Evolutionary conservation across 768 basidiomycete species (phyloP).

Genomic region (Myochromella boudieri): DNA sequence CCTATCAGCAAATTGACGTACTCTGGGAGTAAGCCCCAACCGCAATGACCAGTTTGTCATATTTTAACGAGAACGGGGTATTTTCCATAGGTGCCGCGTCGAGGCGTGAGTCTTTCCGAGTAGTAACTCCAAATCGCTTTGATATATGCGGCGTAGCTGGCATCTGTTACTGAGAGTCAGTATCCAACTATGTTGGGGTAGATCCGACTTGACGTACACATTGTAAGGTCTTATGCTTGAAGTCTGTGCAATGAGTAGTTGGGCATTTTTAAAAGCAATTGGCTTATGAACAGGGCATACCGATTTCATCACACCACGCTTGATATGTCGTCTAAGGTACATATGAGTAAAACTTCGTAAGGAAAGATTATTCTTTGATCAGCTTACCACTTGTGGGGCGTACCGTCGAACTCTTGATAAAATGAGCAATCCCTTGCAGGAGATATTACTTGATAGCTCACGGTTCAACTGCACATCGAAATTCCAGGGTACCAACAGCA

Average conservation of each 20-base stretch:
- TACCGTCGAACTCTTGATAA: constrained; percentile 12
- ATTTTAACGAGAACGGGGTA: constrained; percentile 56
- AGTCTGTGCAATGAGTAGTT: constrained; percentile 2
- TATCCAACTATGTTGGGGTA: neutral
- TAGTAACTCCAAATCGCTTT: neutral
- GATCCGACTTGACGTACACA: constrained; percentile 1
- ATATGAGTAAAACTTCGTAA: neutral
- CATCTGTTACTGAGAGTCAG: constrained; percentile 4
- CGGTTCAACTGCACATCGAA: constrained; percentile 81
- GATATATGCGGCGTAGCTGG: constrained; percentile 8
- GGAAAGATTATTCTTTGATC: neutral
- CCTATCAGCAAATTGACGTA: constrained; percentile 35
- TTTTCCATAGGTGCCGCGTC: constrained; percentile 27
- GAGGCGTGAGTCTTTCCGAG: constrained; percentile 1
- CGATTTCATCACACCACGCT: constrained; percentile 76
- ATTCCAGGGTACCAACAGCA: constrained; percentile 83
- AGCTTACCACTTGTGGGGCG: constrained; percentile 13
- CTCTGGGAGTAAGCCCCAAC: constrained; percentile 88
- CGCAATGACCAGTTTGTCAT: constrained; percentile 82
- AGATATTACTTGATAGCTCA: constrained; percentile 31
- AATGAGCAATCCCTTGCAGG: neutral
- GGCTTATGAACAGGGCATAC: constrained; percentile 30
- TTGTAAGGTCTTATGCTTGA: constrained; percentile 9
- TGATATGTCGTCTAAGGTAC: constrained; percentile 56
- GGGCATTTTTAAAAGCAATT: neutral